Evolutionary conservation across 2,329 filamentous ascomycete genomes (phyloP).

Genomic region (Periconia sp.): DNA sequence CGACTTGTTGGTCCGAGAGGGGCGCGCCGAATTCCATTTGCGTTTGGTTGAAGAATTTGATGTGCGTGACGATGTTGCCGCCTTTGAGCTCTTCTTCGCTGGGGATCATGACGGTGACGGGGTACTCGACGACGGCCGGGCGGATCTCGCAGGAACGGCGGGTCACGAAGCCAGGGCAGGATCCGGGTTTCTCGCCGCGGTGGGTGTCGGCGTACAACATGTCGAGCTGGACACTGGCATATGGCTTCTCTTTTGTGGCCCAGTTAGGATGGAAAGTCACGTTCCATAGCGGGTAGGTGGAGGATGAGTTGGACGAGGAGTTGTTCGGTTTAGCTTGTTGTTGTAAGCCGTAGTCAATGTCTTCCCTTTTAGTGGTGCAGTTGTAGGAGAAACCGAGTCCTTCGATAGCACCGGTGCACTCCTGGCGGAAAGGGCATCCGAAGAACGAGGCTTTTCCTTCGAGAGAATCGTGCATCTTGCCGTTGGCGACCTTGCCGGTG

Average conservation of each 20-base stretch:
- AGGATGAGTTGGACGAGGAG: background rate
- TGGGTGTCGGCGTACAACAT: slow-evolving; percentile 24
- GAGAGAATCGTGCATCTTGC: slow-evolving; percentile 23
- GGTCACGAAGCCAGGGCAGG: slow-evolving; percentile 20
- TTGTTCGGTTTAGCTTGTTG: slow-evolving; percentile 3
- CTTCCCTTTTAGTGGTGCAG: slow-evolving; percentile 12
- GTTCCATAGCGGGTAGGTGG: slow-evolving; percentile 20
- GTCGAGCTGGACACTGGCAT: slow-evolving; percentile 17
- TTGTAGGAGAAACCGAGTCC: slow-evolving; percentile 20
- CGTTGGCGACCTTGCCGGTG: slow-evolving; percentile 22
- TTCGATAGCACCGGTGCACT: slow-evolving; percentile 18
- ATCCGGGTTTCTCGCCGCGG: slow-evolving; percentile 4
- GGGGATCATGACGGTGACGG: slow-evolving; percentile 24
- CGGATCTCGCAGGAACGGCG: slow-evolving; percentile 18
- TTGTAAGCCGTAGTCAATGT: slow-evolving; percentile 22
- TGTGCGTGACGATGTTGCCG: slow-evolving; percentile 22
- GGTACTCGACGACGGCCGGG: slow-evolving; percentile 22
- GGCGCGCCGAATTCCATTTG: slow-evolving; percentile 7
- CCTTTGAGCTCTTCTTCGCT: slow-evolving; percentile 22
- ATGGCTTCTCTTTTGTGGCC: slow-evolving; percentile 12
- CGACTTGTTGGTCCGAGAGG: slow-evolving; percentile 15
- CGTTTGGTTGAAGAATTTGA: slow-evolving; percentile 22
- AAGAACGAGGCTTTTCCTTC: slow-evolving; percentile 18
- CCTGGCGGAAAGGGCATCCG: slow-evolving; percentile 20
- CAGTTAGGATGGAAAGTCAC: slow-evolving; percentile 16